Conservation (phyloP, 345 rosid species). For the Euphorbia lathyris region DNA sequence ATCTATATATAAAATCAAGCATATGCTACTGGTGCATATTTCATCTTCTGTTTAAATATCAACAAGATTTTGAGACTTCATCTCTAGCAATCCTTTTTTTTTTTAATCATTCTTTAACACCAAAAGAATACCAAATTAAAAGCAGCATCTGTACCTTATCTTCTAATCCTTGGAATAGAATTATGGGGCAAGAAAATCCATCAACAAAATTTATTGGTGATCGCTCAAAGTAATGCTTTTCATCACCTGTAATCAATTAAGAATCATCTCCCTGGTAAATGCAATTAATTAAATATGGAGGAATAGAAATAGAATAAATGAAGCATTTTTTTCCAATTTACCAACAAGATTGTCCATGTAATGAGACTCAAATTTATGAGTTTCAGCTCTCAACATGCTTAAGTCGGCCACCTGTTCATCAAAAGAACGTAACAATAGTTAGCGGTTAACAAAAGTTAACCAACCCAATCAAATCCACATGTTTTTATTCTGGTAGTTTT, state of each 20-base stretch:
- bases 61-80: too few species aligned
- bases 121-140: background rate
- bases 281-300: conserved; percentile 4
- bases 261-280: conserved; percentile 14
- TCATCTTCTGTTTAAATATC: too few species aligned
- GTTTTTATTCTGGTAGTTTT: too few species aligned
- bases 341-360: conserved; percentile 93
- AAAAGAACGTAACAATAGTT: conserved; percentile 10
- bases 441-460: too few species aligned
- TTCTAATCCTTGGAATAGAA: conserved; percentile 91
- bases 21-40: background rate
- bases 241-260: conserved; percentile 52
- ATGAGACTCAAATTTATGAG: conserved; percentile 85
- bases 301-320: background rate
- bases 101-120: too few species aligned
- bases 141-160: conserved; percentile 59
- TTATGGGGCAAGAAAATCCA: conserved; percentile 88
- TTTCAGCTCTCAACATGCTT: conserved; percentile 73
- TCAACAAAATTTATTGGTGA: conserved; percentile 84
- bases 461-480: too few species aligned
- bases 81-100: too few species aligned
- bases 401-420: conserved; percentile 74
- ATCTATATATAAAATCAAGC: background rate
- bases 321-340: conserved; percentile 26
- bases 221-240: conserved; percentile 65